phyloP scores from a whole-genome alignment of 441 rosid genomes.

The Daphne laureola region DNA sequence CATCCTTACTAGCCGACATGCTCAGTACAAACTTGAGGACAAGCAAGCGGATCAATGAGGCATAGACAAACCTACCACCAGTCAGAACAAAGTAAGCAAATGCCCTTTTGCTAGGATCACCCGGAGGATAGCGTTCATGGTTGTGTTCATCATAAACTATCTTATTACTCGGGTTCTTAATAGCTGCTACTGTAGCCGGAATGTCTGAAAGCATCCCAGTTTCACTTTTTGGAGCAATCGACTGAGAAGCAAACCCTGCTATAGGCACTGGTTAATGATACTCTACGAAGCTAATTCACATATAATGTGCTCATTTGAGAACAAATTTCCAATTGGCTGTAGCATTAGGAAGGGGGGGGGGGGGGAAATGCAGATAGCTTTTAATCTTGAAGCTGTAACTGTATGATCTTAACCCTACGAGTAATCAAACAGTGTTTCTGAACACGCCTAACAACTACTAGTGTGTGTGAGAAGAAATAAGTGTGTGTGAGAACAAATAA shows the following conservation, averaged over 20 bases:
- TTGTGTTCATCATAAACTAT: conserved; percentile 75
- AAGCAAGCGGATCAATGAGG: conserved; percentile 78
- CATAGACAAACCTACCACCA: conserved; percentile 93
- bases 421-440: too few species aligned
- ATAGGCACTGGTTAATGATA: conserved; percentile 2
- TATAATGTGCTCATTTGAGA: too few species aligned
- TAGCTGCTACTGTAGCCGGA: conserved; percentile 64
- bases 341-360: too few species aligned
- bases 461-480: too few species aligned
- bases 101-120: conserved; percentile 97
- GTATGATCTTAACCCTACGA: too few species aligned
- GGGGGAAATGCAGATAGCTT: too few species aligned
- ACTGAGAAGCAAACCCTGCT: conserved; percentile 64
- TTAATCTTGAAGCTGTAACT: too few species aligned
- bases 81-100: conserved; percentile 88
- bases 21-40: conserved; percentile 81
- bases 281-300: background rate
- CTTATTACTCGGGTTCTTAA: conserved; percentile 76
- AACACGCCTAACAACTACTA: too few species aligned
- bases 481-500: too few species aligned
- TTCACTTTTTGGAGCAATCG: conserved; percentile 48
- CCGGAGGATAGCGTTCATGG: conserved; percentile 89
- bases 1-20: conserved; percentile 97
- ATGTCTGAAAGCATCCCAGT: conserved; percentile 43
- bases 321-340: too few species aligned